Conservation (phyloP, 164 flowering plant species). For the Nymphaea thermarum region DNA sequence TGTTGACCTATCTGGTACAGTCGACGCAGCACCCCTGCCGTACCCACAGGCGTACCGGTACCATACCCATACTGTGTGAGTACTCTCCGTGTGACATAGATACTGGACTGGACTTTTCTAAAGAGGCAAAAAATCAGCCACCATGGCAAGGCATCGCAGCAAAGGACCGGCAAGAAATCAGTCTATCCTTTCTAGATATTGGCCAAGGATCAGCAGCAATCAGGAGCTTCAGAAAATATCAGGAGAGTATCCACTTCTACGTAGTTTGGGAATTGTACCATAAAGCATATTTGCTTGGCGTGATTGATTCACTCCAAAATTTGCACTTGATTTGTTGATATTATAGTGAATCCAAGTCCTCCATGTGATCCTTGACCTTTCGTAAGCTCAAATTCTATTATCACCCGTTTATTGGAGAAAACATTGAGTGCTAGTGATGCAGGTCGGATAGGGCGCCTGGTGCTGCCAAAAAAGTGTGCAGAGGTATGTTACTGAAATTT, state of each 20-base stretch:
- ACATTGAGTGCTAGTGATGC: conserved; percentile 95
- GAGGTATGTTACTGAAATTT: conserved; percentile 38
- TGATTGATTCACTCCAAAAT: no score
- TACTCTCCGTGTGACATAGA: no score
- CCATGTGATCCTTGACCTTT: conserved; percentile 29
- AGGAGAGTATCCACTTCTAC: conserved; percentile 58
- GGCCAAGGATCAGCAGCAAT: conserved; percentile 71
- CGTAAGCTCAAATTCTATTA: conserved; percentile 48
- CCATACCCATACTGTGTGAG: no score
- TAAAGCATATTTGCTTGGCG: no score
- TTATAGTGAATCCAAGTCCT: no score
- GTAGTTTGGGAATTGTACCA: no score
- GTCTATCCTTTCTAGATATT: conserved; percentile 54
- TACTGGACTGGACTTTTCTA: conserved; percentile 32
- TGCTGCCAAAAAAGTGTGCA: conserved; percentile 92
- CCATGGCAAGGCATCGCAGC: conserved; percentile 39
- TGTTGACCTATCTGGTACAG: no score
- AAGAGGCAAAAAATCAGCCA: conserved; percentile 28
- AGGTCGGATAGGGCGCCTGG: conserved; percentile 84
- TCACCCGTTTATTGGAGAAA: conserved; percentile 87
- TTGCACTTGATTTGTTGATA: no score
- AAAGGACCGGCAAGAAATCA: conserved; percentile 53
- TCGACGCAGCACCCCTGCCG: no score
- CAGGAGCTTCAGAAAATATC: conserved; percentile 74
- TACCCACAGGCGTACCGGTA: no score